A percentile compares a stretch with the other conserved stretches of the same genome.
These are phyloP conservation scores for Rhodotorula babjevae DNA, from an alignment of 768 basidiomycete genomes.

Conservation along the genomic window DNA sequence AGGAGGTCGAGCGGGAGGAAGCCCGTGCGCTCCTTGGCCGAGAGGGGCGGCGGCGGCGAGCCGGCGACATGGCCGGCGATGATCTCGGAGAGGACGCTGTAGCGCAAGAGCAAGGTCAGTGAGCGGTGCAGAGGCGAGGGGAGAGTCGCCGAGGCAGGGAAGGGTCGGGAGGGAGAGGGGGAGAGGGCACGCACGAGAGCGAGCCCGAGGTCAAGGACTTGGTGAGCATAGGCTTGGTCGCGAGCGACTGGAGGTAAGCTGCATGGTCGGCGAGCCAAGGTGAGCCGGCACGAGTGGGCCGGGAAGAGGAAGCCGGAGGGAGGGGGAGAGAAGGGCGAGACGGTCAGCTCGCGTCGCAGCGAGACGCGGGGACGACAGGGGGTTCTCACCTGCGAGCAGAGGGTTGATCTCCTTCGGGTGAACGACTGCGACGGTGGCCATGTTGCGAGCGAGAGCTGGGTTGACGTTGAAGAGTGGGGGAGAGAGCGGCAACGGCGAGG, in stretches of 20 bases:
- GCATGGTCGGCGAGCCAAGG: background rate
- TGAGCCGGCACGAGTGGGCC: background rate
- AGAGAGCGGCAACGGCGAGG: background rate
- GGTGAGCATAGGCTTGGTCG: conserved; percentile 67
- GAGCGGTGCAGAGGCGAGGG: too few species aligned
- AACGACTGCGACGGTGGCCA: conserved; percentile 24
- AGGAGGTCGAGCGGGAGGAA: conserved; percentile 38
- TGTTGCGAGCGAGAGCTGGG: background rate
- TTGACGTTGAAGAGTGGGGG: background rate
- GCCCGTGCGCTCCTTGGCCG: conserved; percentile 43
- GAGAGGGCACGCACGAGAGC: conserved; percentile 31
- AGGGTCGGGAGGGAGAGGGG: too few species aligned
- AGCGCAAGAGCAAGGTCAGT: conserved; percentile 38
- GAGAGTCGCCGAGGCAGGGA: too few species aligned
- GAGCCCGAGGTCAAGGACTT: conserved; percentile 71
- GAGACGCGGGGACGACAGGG: too few species aligned
- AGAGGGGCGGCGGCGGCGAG: conserved; percentile 55
- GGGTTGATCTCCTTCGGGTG: conserved; percentile 49
- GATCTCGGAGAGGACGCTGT: conserved; percentile 57
- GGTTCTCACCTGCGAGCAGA: conserved; percentile 53
- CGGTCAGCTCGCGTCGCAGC: background rate
- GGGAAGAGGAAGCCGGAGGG: background rate
- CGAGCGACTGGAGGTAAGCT: conserved; percentile 64
- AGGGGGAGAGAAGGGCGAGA: background rate
- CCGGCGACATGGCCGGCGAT: conserved; percentile 34